phyloP scores from a whole-genome alignment of 768 basidiomycete species.

The Phylloporus sp. region DNA sequence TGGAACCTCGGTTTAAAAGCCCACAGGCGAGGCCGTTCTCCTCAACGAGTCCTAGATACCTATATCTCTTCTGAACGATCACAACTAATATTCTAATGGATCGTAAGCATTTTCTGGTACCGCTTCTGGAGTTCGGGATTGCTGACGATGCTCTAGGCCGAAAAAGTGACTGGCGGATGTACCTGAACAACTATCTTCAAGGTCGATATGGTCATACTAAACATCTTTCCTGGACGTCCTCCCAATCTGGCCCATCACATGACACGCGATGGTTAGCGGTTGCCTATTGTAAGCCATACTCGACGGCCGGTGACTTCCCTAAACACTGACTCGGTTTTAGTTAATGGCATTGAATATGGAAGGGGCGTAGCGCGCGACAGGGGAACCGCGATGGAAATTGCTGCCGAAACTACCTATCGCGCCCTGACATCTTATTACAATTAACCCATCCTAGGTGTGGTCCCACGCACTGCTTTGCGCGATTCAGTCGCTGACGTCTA shows the following conservation, averaged over 20 bases:
- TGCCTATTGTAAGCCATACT: slow-evolving; percentile 22
- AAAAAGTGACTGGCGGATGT: slow-evolving; percentile 26
- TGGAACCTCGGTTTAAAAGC: slow-evolving; percentile 23
- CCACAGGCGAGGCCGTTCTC: neutral
- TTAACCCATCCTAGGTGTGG: slow-evolving; percentile 10
- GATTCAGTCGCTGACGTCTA: neutral
- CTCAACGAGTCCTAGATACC: slow-evolving; percentile 8
- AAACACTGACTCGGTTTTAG: slow-evolving; percentile 10
- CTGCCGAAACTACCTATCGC: slow-evolving; percentile 24
- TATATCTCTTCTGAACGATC: slow-evolving; percentile 4
- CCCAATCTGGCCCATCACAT: slow-evolving; percentile 21
- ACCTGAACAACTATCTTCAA: slow-evolving; percentile 30
- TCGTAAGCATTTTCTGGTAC: slow-evolving; percentile 7
- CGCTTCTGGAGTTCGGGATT: neutral
- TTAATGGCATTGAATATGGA: slow-evolving; percentile 26
- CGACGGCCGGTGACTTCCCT: neutral
- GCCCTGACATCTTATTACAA: slow-evolving; percentile 22
- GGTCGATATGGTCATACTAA: slow-evolving; percentile 29
- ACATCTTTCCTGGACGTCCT: slow-evolving; percentile 19
- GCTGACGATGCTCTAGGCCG: slow-evolving; percentile 13
- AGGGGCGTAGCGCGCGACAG: slow-evolving; percentile 23
- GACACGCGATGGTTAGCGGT: slow-evolving; percentile 22
- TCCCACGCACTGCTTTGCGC: neutral
- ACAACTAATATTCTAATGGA: slow-evolving; percentile 11
- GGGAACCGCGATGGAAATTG: slow-evolving; percentile 28